Evolutionary conservation across 805 yeast genomes (phyloP), one percentile per base, ranked within the genome.

Genomic region (Starmerella bombicola): DNA sequence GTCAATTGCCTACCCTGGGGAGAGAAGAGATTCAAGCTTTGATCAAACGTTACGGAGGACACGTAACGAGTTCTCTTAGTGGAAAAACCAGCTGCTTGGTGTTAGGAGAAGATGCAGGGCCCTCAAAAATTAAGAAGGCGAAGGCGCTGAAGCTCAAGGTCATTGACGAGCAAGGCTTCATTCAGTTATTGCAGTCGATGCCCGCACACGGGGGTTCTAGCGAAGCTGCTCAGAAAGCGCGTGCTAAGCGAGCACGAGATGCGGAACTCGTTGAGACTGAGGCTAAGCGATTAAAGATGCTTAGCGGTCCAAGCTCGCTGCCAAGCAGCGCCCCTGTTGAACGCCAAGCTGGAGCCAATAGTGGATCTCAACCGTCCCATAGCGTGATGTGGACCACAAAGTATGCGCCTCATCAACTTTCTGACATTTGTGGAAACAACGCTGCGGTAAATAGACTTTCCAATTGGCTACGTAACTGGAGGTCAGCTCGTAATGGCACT

Each of bases 61-160:
- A 77, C 52, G 93, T 88, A 15, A 82, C 64, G 0, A 76, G 82
- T 51, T 73, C 94, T 0, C 78, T 88, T 20, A 80, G 91, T 41
- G 74, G 83, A 9, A 82, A 79, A 54, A 91, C 98, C 1, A 73
- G 84, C 19, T 67, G 85, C 34, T 94, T 88, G 2, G 96, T 91
- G 1, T 67, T 91, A 23, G 98, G 98, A 6, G 84, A 71, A 38
- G 96, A 91, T 50, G 97, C 98, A 2, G 98, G 98, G 0, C 96
- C 97, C 2, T 76, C 84, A n/a, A 91, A 91, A 60, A 74, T 91
- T 32, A 73, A 74, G 52, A 82, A 78, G 54, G 88, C 93, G 49
- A 78, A 74, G 52, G 72, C 74, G 38, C 65, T 77, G 48, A 70
- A 73, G 6, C 74, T 83, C 40, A 86, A 86, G 60, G 84, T 93